These are phyloP conservation scores for Serendipita sp. DNA, from an alignment of 768 basidiomycete species.

Conservation along the genomic window DNA sequence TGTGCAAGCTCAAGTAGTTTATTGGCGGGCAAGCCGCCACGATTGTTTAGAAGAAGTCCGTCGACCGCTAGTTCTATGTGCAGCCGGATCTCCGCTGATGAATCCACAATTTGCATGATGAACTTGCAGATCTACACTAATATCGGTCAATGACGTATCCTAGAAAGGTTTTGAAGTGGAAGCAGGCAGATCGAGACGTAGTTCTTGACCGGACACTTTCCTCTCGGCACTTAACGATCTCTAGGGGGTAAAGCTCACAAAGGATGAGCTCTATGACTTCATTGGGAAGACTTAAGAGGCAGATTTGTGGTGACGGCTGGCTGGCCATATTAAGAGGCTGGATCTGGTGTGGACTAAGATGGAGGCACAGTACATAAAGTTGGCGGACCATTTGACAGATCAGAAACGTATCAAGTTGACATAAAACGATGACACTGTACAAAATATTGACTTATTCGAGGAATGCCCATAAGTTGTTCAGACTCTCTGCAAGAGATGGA, in stretches of 20 bases:
- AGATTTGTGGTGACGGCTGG: no score
- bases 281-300: not conserved
- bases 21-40: not conserved
- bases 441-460: not conserved
- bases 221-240: not conserved
- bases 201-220: not conserved
- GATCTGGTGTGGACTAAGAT: no score
- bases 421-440: no score
- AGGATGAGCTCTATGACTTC: not conserved
- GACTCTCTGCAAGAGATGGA: constrained; percentile 9
- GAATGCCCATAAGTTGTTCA: constrained; percentile 10
- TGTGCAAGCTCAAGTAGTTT: not conserved
- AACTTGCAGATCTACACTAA: not conserved
- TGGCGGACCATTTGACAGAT: no score
- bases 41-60: not conserved
- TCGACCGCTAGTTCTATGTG: not conserved
- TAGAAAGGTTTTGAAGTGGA: no score
- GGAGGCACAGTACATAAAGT: no score
- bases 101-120: not conserved
- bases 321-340: no score
- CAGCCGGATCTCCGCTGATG: not conserved
- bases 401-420: no score
- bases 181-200: not conserved
- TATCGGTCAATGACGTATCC: no score
- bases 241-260: not conserved